Conservation (phyloP, 352 stramenopile species). For the Phytopythium boreale region DNA sequence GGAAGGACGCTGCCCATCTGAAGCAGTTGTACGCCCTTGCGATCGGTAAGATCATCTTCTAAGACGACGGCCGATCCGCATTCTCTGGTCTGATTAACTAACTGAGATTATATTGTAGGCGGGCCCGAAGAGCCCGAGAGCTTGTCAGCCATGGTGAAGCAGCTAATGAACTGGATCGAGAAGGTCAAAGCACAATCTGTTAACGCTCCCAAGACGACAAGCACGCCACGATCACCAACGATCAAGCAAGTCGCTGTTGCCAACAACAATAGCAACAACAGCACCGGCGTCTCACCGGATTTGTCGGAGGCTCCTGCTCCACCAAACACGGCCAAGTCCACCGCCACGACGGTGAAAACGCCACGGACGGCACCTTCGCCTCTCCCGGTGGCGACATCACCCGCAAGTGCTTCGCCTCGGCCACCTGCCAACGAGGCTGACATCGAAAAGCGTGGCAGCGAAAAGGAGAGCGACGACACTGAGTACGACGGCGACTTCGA, state of each 20-base stretch:
- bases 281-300: not conserved
- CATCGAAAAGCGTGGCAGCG: constrained; percentile 4
- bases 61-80: not conserved
- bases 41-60: constrained; percentile 17
- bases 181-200: constrained; percentile 10
- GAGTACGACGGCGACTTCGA: constrained; percentile 52
- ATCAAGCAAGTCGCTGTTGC: not conserved
- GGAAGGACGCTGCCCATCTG: constrained; percentile 18
- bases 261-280: not conserved
- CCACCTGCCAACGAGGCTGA: not conserved
- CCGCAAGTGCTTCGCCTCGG: not conserved
- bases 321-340: not conserved
- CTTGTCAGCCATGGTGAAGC: constrained; percentile 19
- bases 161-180: constrained; percentile 31
- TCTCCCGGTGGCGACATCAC: not conserved
- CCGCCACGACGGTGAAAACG: not conserved
- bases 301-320: not conserved
- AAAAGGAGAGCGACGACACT: constrained; percentile 20
- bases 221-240: not conserved
- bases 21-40: constrained; percentile 38
- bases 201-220: not conserved
- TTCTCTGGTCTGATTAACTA: not conserved
- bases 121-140: constrained; percentile 9
- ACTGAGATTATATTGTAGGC: constrained; percentile 5
- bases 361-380: not conserved